Percentiles rank a stretch among this genome's conserved stretches.
phyloP scores from a whole-genome alignment of 306 rosid genomes.

The Psophocarpus tetragonolobus region DNA sequence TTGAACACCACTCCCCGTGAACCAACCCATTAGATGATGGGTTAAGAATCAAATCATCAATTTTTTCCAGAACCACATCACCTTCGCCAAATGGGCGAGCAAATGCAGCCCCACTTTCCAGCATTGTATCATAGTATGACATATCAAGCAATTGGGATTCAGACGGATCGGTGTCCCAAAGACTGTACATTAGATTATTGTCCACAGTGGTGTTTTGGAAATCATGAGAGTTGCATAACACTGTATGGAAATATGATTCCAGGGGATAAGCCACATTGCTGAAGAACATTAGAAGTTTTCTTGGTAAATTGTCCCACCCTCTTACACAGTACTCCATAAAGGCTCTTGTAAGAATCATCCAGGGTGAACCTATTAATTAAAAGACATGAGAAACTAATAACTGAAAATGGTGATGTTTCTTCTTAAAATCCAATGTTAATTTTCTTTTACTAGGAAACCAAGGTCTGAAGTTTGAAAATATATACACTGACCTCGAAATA shows the following conservation, averaged over 20 bases:
- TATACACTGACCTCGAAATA: constrained; percentile 56
- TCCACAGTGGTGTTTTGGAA: constrained; percentile 54
- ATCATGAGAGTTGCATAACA: constrained; percentile 60
- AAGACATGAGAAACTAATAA: constrained; percentile 11
- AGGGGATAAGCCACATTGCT: constrained; percentile 66
- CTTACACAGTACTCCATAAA: constrained; percentile 64
- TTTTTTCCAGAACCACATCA: constrained; percentile 51
- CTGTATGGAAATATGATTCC: constrained; percentile 71
- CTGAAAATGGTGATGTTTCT: background rate
- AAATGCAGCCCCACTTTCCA: constrained; percentile 55
- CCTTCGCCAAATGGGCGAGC: constrained; percentile 55
- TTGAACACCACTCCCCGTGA: constrained; percentile 65
- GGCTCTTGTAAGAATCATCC: constrained; percentile 63
- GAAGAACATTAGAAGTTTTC: constrained; percentile 68
- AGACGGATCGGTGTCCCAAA: constrained; percentile 48
- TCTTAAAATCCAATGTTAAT: background rate
- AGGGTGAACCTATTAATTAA: constrained; percentile 60
- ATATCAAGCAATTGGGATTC: constrained; percentile 52
- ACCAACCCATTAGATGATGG: constrained; percentile 45
- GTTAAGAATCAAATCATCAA: constrained; percentile 52
- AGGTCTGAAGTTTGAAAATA: background rate
- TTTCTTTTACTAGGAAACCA: background rate
- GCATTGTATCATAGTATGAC: constrained; percentile 50
- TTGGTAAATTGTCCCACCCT: constrained; percentile 79
- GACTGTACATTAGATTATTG: constrained; percentile 47